Base-by-base conservation (phyloP, 805 yeast genomes). In the Monosporozyma unispora region DNA sequence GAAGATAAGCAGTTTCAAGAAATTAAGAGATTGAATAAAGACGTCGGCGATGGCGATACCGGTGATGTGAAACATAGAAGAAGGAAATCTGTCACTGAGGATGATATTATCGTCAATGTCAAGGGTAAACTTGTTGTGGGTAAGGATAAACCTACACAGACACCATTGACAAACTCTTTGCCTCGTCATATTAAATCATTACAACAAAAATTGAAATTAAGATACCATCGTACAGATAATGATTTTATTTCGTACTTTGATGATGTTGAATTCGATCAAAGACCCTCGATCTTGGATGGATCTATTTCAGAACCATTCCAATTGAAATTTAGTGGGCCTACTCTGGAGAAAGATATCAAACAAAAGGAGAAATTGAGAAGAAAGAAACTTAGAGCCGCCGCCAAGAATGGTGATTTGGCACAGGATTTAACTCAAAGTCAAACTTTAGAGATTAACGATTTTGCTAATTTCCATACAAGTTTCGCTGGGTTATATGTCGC, bases 401-500 rank as follows among this genome's bases (percentile, higher is more conserved):
- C 14, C 8, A 25, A 25, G 12, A 42, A 27, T 12, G 35, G 6
- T 12, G 19, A 28, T 19, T 11, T 12, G 3, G 3, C n/a, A 19
- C 21, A n/a, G 12, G 19, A 31, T 44, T 31, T 44, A 29, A 44
- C 23, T 21, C 8, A 19, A 14, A 31, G 37, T 31, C 29, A 44
- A 19, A 29, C 28, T 21, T 10, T 29, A 8, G 46, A 44, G 7
- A 44, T 44, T 12, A 29, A 29, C n/a, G 39, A 44, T 44, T 29
- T 46, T 28, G 28, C 25, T 28, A 21, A 28, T 19, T 22, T 44
- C 11, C 45, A 28, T 10, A 56, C 66, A 11, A 59, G 57, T 48
- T 89, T 87, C 63, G 80, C 78, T 56, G 98, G 98, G 2, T 76
- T 93, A 52, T 91, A 81, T 64, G 82, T 87, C 4, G 75, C 89